These are phyloP conservation scores for Agarophyton chilense DNA, from an alignment of 23 red algal genomes.

Conservation along the genomic window DNA sequence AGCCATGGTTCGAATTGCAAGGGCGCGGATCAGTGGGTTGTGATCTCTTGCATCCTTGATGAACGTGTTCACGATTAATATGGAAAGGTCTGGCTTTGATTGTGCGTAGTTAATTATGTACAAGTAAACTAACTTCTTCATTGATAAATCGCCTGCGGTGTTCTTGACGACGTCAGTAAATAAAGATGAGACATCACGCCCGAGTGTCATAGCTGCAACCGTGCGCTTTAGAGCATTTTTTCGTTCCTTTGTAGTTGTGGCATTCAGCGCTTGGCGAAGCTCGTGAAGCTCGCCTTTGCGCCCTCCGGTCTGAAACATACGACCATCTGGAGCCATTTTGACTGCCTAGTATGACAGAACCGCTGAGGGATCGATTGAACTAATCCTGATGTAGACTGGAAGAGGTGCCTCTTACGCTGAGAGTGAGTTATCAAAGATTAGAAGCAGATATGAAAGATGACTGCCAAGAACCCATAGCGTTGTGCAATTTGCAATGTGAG, in stretches of 20 bases:
- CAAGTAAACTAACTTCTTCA: constrained; percentile 98
- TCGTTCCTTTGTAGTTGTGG: constrained; percentile 56
- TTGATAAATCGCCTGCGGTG: constrained; percentile 71
- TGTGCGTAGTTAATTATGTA: constrained; percentile 95
- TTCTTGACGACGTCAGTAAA: constrained; percentile 98
- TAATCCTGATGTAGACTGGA: not conserved
- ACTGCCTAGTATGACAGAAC: not conserved
- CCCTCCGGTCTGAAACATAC: constrained; percentile 59
- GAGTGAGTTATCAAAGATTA: not conserved
- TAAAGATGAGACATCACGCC: constrained; percentile 87
- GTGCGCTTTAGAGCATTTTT: constrained; percentile 84
- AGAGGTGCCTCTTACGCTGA: not conserved
- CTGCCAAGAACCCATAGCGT: too few relatives aligned
- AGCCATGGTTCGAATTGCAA: constrained; percentile 95
- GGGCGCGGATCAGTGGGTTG: constrained; percentile 90
- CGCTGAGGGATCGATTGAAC: not conserved
- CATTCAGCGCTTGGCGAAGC: constrained; percentile 70
- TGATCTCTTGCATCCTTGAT: constrained; percentile 88
- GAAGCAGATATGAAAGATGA: too few relatives aligned
- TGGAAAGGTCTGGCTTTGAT: constrained; percentile 81
- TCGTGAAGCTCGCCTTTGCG: constrained; percentile 87
- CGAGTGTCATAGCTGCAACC: constrained; percentile 90
- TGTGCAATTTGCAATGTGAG: too few relatives aligned
- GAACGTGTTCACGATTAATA: constrained; percentile 96
- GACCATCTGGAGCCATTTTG: constrained; percentile 58